Base-by-base conservation (phyloP, 495 filamentous ascomycete species). In the Astrocystis sublimbata region DNA sequence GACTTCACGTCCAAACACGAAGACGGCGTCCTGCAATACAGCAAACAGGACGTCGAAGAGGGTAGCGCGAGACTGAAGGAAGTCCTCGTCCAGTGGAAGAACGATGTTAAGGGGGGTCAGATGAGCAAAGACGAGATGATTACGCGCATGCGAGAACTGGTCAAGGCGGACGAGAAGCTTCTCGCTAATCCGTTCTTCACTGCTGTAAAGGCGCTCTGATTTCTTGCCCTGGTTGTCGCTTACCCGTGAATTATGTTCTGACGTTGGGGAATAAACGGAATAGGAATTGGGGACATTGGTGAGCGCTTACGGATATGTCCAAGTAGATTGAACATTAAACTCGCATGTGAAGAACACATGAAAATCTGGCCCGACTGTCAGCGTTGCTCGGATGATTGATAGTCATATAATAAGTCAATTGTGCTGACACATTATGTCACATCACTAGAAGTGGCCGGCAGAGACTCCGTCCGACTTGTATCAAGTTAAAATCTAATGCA, bases 1-100 rank as follows among this genome's bases (percentile, higher is more conserved):
- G 94, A 98, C 73, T 98, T 98, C 68, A 89, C 90, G 0, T 86
- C 87, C 54, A 87, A 91, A 68, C 84, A 87, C 68, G 88, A 86
- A 38, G 79, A 84, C 10, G 72, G 75, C 2, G 65, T 78, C 21
- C 76, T 85, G 58, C 58, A 72, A 38, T 88, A 92, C 69, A 87
- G 83, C 52, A 92, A 91, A 66, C 84, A 92, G 68, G 91, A 99
- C 66, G 88, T 97, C 6, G 92, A 96, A 70, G 88, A 94, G 70
- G 94, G 94, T n/a, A 96, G 86, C 66, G 82, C 82, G 5, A 73
- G 96, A 69, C 81, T 99, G 42, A 97, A 98, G 75, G 88, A 87
- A 10, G 84, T 97, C 75, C 73, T 98, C 40, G 74, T 90, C 26
- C 85, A 86, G 74, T 99, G 94, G 94, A 98, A 97, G 78, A 80